phyloP scores from a whole-genome alignment of 805 yeast species.

The Wickerhamiella allomyrinae region DNA sequence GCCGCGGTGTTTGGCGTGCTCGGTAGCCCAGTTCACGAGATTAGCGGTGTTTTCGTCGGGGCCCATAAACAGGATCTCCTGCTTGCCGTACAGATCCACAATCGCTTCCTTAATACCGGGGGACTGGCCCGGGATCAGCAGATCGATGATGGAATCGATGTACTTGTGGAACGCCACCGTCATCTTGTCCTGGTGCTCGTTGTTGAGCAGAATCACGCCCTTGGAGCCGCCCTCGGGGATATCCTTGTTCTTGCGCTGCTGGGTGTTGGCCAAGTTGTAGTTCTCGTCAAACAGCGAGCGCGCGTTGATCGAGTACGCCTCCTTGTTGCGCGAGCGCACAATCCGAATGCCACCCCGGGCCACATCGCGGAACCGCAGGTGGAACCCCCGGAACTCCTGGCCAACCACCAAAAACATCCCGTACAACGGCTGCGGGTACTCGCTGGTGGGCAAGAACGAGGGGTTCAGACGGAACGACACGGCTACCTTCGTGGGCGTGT shows the following conservation, averaged over 20 bases:
- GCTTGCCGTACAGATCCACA: conserved; percentile 69
- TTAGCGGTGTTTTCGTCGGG: conserved; percentile 99
- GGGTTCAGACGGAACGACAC: conserved; percentile 86
- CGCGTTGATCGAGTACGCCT: conserved; percentile 72
- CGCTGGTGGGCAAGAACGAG: conserved; percentile 63
- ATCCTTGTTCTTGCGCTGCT: conserved; percentile 93
- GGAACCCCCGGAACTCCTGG: conserved; percentile 94
- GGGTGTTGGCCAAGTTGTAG: conserved; percentile 89
- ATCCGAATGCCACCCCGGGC: conserved; percentile 98
- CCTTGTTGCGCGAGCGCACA: conserved; percentile 72
- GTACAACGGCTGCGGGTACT: conserved; percentile 83
- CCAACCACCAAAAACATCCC: conserved; percentile 96
- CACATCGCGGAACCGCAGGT: conserved; percentile 88
- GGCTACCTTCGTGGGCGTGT: conserved; percentile 87
- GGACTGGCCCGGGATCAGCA: conserved; percentile 52
- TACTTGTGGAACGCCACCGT: conserved; percentile 82
- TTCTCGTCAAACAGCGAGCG: conserved; percentile 90
- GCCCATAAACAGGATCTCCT: conserved; percentile 90
- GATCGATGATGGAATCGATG: conserved; percentile 79
- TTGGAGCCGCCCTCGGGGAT: conserved; percentile 98
- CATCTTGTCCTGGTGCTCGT: conserved; percentile 65
- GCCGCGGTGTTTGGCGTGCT: conserved; percentile 81
- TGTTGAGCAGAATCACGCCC: conserved; percentile 74
- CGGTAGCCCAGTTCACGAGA: conserved; percentile 93
- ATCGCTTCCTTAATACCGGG: conserved; percentile 72